Evolutionary conservation across 2,329 filamentous ascomycete species (phyloP), one percentile per base, ranked within the genome.

Genomic region (Xylaria sp.): DNA sequence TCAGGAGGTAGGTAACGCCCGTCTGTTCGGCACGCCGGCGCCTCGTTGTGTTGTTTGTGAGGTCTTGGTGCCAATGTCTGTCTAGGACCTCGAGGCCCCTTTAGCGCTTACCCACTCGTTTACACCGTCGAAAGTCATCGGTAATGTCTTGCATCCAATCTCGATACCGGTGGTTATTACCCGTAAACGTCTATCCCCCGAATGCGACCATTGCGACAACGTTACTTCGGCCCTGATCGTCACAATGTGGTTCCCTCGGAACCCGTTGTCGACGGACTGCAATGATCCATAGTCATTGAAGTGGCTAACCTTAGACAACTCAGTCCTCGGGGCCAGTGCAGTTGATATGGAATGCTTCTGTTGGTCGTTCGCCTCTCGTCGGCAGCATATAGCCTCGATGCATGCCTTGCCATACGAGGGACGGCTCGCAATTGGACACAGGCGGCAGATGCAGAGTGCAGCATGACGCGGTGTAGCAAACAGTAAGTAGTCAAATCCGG

Each of bases 391-490:
- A 61, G 62, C 61, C 64, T 63, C 44, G 37, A 39, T 62, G 63
- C 64, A 63, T 60, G 41, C 37, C 17, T 53, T 59, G 48, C 45
- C 39, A 57, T 54, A 44, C 44, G 52, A 44, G 53, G 50, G 44
- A 20, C 44, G 29, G 39, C 39, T 52, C 43, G 43, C 26, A 22
- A 61, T 61, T 61, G 58, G 58, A 22, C 24, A 38, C 37, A 42
- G 24, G 44, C 26, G 39, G 45, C 50, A 61, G 52, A 39, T 42
- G 45, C 50, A 61, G 52, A 39, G 40, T 47, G 48, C 55, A 37
- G 53, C 40, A 59, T 63, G n/a, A n/a, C n/a, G 62, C 54, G 7
- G 58, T 61, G 63, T 63, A 63, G 58, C 61, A 62, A 63, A 61
- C 56, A 59, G 44, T 24, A 34, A 59, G 44, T 24, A 34, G 41